Conservation (phyloP, 1,284 basidiomycete species). For the Irpex rosettiformis region DNA sequence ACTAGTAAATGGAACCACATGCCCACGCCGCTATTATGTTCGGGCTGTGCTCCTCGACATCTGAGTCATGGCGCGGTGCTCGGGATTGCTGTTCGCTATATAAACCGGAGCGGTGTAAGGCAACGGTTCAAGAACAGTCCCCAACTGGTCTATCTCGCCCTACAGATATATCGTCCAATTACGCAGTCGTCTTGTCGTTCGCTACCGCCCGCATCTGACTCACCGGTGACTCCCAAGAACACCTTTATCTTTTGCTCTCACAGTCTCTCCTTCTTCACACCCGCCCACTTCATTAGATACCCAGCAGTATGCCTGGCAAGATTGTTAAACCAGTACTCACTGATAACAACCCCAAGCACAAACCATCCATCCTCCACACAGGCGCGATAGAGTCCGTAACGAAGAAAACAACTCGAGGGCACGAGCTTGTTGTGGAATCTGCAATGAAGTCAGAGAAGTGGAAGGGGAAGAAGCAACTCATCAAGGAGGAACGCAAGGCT, state of each 20-base stretch:
- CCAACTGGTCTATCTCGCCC: neutral
- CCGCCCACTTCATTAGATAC: neutral
- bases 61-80: neutral
- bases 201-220: conserved; percentile 1
- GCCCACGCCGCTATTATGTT: neutral
- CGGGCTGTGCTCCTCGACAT: neutral
- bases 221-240: neutral
- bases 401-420: conserved; percentile 41
- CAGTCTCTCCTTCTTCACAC: neutral
- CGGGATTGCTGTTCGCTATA: neutral
- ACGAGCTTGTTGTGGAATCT: conserved; percentile 46
- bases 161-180: neutral
- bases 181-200: neutral
- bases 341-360: neutral
- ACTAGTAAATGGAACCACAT: neutral
- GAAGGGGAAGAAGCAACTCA: conserved; percentile 34
- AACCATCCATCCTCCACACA: neutral
- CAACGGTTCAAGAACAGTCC: neutral
- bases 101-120: neutral
- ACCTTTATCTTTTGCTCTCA: neutral
- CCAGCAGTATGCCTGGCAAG: neutral
- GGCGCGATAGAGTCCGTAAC: neutral
- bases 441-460: conserved; percentile 38
- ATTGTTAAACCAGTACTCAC: neutral
- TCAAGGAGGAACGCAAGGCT: neutral